Evolutionary conservation across 208 protist species (phyloP).

Genomic region (Polymyxa betae): DNA sequence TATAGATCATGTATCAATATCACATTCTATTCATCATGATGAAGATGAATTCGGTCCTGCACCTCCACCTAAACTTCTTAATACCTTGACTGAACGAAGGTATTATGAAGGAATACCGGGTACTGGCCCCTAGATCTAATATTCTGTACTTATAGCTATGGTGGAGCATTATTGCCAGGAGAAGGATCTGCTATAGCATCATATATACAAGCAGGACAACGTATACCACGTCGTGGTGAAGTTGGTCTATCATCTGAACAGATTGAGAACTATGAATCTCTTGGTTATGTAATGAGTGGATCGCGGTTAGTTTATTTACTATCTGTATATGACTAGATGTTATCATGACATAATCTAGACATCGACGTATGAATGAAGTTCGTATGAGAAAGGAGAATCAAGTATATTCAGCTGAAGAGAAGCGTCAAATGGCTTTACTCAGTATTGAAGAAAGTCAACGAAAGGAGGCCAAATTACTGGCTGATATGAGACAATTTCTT

Average conservation of each 20-base stretch:
- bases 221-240: constrained; percentile 85
- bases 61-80: neutral
- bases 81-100: neutral
- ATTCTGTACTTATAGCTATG: no score
- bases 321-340: no score
- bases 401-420: constrained; percentile 80
- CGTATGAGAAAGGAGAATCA: constrained; percentile 79
- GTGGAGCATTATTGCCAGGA: constrained; percentile 74
- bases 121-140: no score
- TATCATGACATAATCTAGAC: no score
- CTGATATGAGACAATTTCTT: constrained; percentile 54
- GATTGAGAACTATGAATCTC: constrained; percentile 76
- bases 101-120: no score
- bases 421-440: constrained; percentile 75
- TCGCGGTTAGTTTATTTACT: no score
- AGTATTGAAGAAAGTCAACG: constrained; percentile 80
- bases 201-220: constrained; percentile 77
- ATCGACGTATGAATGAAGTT: constrained; percentile 83
- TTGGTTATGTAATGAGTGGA: constrained; percentile 84
- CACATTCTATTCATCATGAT: no score
- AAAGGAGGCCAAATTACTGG: constrained; percentile 74
- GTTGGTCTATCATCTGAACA: constrained; percentile 78
- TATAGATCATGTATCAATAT: no score
- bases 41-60: constrained; percentile 11
- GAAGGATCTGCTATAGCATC: constrained; percentile 77